Base-by-base conservation (phyloP, 345 rosid genomes). In the Alliaria petiolata region DNA sequence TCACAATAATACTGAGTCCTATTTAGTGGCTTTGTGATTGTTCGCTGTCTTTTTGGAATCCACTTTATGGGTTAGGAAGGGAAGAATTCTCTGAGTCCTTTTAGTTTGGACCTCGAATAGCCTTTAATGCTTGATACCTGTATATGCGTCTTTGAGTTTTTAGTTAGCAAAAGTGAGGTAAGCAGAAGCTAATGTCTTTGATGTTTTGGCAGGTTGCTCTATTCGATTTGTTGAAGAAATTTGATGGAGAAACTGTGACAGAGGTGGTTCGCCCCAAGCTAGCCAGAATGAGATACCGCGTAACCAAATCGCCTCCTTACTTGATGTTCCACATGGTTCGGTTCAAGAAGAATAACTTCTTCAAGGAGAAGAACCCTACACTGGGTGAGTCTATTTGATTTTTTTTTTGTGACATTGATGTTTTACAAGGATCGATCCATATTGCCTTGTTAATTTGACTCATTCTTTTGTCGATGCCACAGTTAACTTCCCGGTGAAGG, bases 401-500 rank as follows among this genome's bases (percentile, higher is more conserved):
- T 6, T 22, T 12, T 6, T 46, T 19, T 1, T 39, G 39, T 35
- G 28, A 44, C 30, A 8, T 57, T 33, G 11, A 5, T 30, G 12
- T 36, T 10, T 28, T 39, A 39, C 33, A 46, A 69, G 3, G 25
- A 22, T 22, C n/a, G 46, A 50, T 26, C 22, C 3, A 28, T 8
- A 40, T 13, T 47, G 15, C 6, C 14, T 28, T 5, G 22, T 69
- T 67, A 30, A 64, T 42, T 16, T 58, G 35, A 46, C 54, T 3
- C 1, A 20, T 34, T 4, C 62, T 39, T 69, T 71, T 12, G 7
- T 63, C 8, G 4, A 55, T 69, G 52, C 2, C 75, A 67, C 88
- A 95, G 99, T 95, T 76, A 95, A 90, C 84, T 95, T 92, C 75
- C 99, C 99, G 1, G 93, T 95, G 79, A 95, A 95, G 76, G 90